A percentile compares a stretch with the other conserved stretches of the same genome.
These are phyloP conservation scores for Phialemoniopsis sp. DNA, from an alignment of 2,329 filamentous ascomycete genomes.

Conservation along the genomic window DNA sequence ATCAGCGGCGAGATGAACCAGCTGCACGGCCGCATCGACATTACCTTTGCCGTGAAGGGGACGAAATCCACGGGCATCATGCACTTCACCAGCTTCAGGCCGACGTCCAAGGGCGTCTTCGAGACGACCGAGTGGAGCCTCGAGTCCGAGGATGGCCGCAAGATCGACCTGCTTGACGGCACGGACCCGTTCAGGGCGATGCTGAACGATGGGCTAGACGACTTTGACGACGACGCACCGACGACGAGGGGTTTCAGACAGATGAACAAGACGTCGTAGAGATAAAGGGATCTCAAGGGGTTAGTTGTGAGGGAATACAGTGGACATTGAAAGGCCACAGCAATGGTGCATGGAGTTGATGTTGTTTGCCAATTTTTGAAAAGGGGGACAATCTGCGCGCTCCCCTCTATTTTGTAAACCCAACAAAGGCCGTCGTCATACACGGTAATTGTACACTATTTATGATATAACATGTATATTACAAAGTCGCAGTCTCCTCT, in stretches of 20 bases:
- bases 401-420: not conserved
- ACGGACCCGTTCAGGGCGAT: conserved; percentile 63
- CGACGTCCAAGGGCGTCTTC: conserved; percentile 59
- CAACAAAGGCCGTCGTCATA: not conserved
- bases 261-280: conserved; percentile 25
- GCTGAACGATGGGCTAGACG: conserved; percentile 17
- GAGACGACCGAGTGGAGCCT: conserved; percentile 90
- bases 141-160: conserved; percentile 54
- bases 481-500: conserved; percentile 10
- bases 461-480: conserved; percentile 8
- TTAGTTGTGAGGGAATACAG: no score
- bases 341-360: no score
- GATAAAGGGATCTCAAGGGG: conserved; percentile 1
- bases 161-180: conserved; percentile 70
- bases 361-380: no score
- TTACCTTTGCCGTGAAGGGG: conserved; percentile 82
- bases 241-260: conserved; percentile 46
- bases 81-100: conserved; percentile 74
- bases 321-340: no score
- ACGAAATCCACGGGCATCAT: conserved; percentile 68
- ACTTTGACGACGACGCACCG: conserved; percentile 26
- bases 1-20: conserved; percentile 88
- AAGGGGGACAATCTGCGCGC: no score
- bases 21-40: conserved; percentile 84
- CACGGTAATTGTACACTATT: conserved; percentile 1